Conservation (phyloP, 164 flowering plant genomes). For the Vitis riparia region DNA sequence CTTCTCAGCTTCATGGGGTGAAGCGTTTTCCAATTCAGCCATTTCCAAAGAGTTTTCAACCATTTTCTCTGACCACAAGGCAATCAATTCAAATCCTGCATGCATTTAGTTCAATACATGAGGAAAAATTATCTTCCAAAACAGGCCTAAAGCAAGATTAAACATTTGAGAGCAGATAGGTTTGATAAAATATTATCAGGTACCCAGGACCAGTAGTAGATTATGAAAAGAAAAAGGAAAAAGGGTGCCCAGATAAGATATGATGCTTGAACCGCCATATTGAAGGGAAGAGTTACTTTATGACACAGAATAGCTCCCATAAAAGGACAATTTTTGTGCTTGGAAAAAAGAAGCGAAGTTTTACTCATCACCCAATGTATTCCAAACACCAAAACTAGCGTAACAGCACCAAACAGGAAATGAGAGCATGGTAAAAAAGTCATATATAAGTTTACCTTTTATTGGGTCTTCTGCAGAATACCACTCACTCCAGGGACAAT, state of each 20-base stretch:
- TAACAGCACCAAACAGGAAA: background rate
- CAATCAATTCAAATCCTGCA: slow-evolving; percentile 76
- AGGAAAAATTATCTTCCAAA: background rate
- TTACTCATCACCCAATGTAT: background rate
- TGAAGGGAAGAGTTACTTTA: too few species aligned
- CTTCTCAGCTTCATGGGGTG: slow-evolving; percentile 80
- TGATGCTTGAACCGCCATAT: background rate
- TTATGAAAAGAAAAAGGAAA: background rate
- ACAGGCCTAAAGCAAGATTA: slow-evolving; percentile 3
- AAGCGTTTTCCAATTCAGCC: slow-evolving; percentile 96
- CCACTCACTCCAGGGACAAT: slow-evolving; percentile 99
- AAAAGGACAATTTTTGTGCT: too few species aligned
- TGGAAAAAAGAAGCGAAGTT: too few species aligned
- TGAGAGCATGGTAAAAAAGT: background rate
- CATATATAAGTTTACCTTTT: slow-evolving; percentile 50
- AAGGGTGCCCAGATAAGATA: background rate
- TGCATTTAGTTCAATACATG: slow-evolving; percentile 11
- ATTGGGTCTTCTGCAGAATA: slow-evolving; percentile 94
- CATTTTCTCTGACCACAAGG: slow-evolving; percentile 68
- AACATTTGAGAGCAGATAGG: background rate
- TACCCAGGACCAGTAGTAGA: background rate
- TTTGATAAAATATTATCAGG: background rate
- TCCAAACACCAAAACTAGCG: background rate
- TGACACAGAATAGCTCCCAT: too few species aligned
- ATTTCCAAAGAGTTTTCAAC: slow-evolving; percentile 81